phyloP scores from a whole-genome alignment of 371 early-diverging fungal genomes.

The Gilbertella persicaria region DNA sequence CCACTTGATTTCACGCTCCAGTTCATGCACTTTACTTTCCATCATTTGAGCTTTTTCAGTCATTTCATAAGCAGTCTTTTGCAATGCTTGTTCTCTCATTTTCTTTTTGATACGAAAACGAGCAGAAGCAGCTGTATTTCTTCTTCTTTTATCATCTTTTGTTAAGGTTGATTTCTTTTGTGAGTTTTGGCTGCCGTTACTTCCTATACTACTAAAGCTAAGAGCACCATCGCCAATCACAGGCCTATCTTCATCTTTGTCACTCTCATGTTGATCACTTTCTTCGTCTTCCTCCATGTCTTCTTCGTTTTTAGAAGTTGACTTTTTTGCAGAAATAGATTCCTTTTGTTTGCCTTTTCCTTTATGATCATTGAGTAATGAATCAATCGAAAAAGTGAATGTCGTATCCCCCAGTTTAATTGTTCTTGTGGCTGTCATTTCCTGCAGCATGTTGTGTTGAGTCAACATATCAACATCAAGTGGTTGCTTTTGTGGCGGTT shows the following conservation, averaged over 20 bases:
- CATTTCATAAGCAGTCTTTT: slow-evolving; percentile 84
- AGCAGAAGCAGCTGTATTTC: slow-evolving; percentile 95
- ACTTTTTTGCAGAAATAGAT: background rate
- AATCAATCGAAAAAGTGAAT: background rate
- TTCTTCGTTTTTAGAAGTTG: background rate
- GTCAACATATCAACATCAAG: background rate
- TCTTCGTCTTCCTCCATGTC: background rate
- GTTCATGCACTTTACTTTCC: slow-evolving; percentile 73
- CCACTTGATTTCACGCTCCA: slow-evolving; percentile 92
- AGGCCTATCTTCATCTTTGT: slow-evolving; percentile 8
- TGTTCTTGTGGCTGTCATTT: background rate
- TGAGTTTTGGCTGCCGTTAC: background rate
- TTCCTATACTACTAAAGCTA: slow-evolving; percentile 9
- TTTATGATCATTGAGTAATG: background rate
- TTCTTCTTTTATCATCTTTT: slow-evolving; percentile 84
- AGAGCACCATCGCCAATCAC: slow-evolving; percentile 16
- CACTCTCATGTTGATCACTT: background rate
- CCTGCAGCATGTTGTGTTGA: slow-evolving; percentile 2
- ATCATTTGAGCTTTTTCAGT: slow-evolving; percentile 70
- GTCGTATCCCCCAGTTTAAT: background rate
- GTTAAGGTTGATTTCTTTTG: slow-evolving; percentile 18
- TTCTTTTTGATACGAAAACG: slow-evolving; percentile 95
- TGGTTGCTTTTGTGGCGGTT: background rate
- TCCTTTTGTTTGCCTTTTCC: slow-evolving; percentile 1
- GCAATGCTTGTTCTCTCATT: slow-evolving; percentile 81